These are phyloP conservation scores for Candida maesae DNA, from an alignment of 805 yeast genomes.

Conservation along the genomic window DNA sequence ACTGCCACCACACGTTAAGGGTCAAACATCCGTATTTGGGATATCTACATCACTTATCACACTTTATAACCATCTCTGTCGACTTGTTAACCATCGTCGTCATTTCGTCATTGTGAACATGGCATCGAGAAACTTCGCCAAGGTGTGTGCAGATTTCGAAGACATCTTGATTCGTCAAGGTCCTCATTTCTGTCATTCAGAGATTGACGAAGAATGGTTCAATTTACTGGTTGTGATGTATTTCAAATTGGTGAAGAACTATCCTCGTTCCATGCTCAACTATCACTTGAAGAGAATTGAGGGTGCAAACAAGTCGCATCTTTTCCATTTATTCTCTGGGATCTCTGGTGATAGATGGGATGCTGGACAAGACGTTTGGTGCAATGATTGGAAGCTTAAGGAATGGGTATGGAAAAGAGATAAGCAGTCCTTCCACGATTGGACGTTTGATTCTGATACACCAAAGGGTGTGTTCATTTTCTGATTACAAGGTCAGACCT, in stretches of 20 bases:
- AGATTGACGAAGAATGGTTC: conserved; percentile 14
- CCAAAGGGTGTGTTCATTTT: conserved; percentile 11
- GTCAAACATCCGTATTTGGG: conserved; percentile 15
- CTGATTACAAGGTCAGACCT: too few species aligned
- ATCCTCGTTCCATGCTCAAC: conserved; percentile 16
- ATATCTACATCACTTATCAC: conserved; percentile 27
- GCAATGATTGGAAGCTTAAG: conserved; percentile 15
- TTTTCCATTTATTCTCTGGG: conserved; percentile 4
- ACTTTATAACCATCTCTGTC: conserved; percentile 36
- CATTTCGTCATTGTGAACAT: conserved; percentile 33
- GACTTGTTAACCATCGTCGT: conserved; percentile 43
- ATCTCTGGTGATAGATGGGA: conserved; percentile 5
- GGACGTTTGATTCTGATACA: conserved; percentile 6
- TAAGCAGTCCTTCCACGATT: conserved; percentile 5
- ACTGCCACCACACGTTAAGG: conserved; percentile 1
- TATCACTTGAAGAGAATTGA: conserved; percentile 12
- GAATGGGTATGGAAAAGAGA: conserved; percentile 9
- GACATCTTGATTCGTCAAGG: conserved; percentile 32
- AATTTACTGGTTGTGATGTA: conserved; percentile 17
- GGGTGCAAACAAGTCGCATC: not conserved
- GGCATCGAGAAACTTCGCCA: conserved; percentile 44
- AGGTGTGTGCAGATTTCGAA: conserved; percentile 43
- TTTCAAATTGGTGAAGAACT: conserved; percentile 23
- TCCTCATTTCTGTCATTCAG: conserved; percentile 12
- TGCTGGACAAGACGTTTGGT: conserved; percentile 7